Evolutionary conservation across 148 eudicot species (phyloP).

Genomic region (Rhododendron kiyosumense): DNA sequence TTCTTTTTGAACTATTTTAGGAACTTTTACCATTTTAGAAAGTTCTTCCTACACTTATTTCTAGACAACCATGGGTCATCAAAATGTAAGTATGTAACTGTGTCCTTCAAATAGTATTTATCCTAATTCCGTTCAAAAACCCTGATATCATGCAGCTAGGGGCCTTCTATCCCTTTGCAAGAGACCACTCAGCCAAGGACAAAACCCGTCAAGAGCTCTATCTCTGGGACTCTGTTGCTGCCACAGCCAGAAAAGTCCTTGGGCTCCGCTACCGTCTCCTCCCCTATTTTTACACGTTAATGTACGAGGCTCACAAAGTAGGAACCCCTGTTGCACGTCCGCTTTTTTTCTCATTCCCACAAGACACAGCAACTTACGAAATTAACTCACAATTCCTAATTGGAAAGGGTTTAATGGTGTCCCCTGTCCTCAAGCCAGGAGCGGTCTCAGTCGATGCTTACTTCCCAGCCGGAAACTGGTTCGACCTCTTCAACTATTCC

Average conservation of each 20-base stretch:
- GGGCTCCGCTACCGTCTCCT: slow-evolving; percentile 74
- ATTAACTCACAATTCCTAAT: slow-evolving; percentile 67
- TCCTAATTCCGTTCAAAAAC: not conserved
- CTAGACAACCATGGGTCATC: not conserved
- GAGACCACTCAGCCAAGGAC: slow-evolving; percentile 54
- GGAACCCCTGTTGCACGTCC: slow-evolving; percentile 75
- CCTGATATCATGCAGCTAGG: slow-evolving; percentile 49
- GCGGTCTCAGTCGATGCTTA: slow-evolving; percentile 50
- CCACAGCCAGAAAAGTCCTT: slow-evolving; percentile 60
- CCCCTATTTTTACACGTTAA: slow-evolving; percentile 67
- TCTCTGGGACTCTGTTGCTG: slow-evolving; percentile 74
- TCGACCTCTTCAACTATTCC: slow-evolving; percentile 57
- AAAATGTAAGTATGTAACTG: not conserved
- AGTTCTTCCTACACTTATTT: not conserved
- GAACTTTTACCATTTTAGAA: not conserved
- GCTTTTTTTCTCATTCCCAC: slow-evolving; percentile 75
- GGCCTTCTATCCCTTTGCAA: slow-evolving; percentile 84
- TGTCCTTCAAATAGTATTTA: not conserved
- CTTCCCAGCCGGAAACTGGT: slow-evolving; percentile 83
- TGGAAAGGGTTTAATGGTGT: slow-evolving; percentile 72
- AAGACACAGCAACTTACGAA: slow-evolving; percentile 46
- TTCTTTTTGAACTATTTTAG: not conserved
- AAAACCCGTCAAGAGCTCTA: slow-evolving; percentile 61
- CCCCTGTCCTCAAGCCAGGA: slow-evolving; percentile 59
- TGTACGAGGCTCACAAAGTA: slow-evolving; percentile 55